phyloP scores from a whole-genome alignment of 2,329 filamentous ascomycete species.

The Claviceps africana region DNA sequence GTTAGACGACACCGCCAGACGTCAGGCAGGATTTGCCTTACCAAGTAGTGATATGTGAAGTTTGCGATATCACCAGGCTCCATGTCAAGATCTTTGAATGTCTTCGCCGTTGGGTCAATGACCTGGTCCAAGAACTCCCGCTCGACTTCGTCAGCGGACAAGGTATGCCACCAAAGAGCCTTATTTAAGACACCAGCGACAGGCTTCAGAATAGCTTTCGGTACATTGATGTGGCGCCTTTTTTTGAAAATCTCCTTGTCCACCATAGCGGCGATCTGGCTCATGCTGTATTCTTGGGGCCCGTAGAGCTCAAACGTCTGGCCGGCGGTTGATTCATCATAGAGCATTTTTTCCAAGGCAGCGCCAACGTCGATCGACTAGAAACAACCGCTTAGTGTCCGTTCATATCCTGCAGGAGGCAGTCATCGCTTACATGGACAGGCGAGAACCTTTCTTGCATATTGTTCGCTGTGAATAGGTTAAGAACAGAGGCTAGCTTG shows the following conservation, averaged over 20 bases:
- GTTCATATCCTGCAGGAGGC: not conserved
- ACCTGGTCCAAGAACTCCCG: conserved; percentile 84
- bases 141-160: conserved; percentile 76
- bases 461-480: conserved; percentile 80
- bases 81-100: conserved; percentile 85
- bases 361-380: conserved; percentile 79
- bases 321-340: conserved; percentile 77
- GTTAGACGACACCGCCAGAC: conserved; percentile 16
- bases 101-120: conserved; percentile 85
- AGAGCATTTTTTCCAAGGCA: conserved; percentile 78
- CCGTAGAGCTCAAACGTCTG: conserved; percentile 93
- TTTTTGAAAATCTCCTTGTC: conserved; percentile 87
- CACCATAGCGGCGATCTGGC: conserved; percentile 73
- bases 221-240: conserved; percentile 81
- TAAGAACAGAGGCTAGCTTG: conserved; percentile 65
- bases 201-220: conserved; percentile 67
- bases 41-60: conserved; percentile 87
- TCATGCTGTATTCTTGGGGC: conserved; percentile 80
- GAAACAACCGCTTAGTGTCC: not conserved
- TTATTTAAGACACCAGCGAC: conserved; percentile 63
- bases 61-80: conserved; percentile 75
- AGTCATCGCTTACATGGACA: conserved; percentile 54
- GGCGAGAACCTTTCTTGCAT: conserved; percentile 86
- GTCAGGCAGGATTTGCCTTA: conserved; percentile 31
- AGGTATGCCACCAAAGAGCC: conserved; percentile 74